Evolutionary conservation across 192 early-diverging fungal species (phyloP).

Genomic region (Mycoemilia scoparia): DNA sequence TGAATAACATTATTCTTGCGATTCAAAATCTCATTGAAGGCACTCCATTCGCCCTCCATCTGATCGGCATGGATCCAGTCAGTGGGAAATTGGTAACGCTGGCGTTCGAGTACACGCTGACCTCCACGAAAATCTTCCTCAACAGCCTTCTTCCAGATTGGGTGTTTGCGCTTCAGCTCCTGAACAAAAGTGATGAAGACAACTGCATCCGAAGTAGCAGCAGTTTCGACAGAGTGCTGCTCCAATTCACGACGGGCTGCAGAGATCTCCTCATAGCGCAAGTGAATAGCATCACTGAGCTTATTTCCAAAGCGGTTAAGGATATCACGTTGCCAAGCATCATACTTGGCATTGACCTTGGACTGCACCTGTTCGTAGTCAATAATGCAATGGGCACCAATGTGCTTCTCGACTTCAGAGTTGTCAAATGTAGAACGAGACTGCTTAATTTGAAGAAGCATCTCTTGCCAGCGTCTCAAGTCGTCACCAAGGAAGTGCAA

Average conservation of each 20-base stretch:
- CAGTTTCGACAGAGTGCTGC: conserved; percentile 64
- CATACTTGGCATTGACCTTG: conserved; percentile 96
- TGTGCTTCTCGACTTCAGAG: conserved; percentile 68
- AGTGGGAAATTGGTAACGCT: conserved; percentile 81
- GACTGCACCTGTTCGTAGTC: conserved; percentile 97
- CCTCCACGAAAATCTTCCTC: conserved; percentile 68
- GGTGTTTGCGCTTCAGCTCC: conserved; percentile 71
- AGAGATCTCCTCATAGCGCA: conserved; percentile 54
- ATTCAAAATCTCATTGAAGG: conserved; percentile 83
- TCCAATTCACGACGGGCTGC: conserved; percentile 74
- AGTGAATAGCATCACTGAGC: conserved; percentile 62
- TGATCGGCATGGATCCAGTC: conserved; percentile 95
- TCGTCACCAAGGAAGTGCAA: conserved; percentile 72
- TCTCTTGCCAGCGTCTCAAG: conserved; percentile 78
- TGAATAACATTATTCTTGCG: conserved; percentile 84
- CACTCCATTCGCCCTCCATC: conserved; percentile 92
- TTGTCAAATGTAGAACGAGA: conserved; percentile 93
- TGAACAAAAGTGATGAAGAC: conserved; percentile 90
- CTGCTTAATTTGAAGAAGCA: conserved; percentile 85
- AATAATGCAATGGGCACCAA: conserved; percentile 67
- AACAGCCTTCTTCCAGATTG: conserved; percentile 61
- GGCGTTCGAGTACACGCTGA: conserved; percentile 83
- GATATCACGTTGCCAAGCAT: conserved; percentile 93
- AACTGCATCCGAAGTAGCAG: conserved; percentile 77
- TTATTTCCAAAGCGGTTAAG: conserved; percentile 75